phyloP scores from a whole-genome alignment of 176 grass and related monocot genomes.

The sorghum (Sorghum bicolor) region Sorghum_bicolor_NCBIv3 NC_012874.2:2927001-2927500 shows the following conservation, averaged over 20 bases:
- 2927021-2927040: constrained; percentile 3
- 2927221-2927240: not conserved
- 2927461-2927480: constrained; percentile 18
- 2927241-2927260: not conserved
- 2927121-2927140: constrained; percentile 7
- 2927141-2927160: not conserved
- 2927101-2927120: not conserved
- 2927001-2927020: constrained; percentile 18
- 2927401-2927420: constrained; percentile 9
- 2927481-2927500: not conserved
- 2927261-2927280: not conserved
- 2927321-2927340: not conserved
- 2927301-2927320: too few relatives aligned
- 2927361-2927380: not conserved
- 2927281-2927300: not conserved
- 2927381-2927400: constrained; percentile 25
- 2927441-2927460: not conserved
- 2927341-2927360: not conserved
- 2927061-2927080: too few relatives aligned
- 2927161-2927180: not conserved
- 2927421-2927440: not conserved
- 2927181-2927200: not conserved
- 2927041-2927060: not conserved
- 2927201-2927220: constrained; percentile 36
- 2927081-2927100: not conserved